phyloP scores from a whole-genome alignment of 2,329 filamentous ascomycete genomes.

The Chaetothyriales sp. region DNA sequence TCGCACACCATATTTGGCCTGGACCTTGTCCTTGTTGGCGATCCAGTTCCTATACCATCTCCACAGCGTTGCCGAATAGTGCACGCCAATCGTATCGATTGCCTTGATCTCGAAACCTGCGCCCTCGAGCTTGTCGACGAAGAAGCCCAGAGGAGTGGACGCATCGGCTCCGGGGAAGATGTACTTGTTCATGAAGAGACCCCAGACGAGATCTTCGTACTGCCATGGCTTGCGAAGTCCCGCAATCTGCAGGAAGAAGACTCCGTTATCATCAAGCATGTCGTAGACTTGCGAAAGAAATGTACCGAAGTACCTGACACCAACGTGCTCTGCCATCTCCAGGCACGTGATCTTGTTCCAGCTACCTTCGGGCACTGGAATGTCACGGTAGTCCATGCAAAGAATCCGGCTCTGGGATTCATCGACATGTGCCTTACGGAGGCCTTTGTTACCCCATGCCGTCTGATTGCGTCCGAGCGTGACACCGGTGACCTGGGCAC shows the following conservation, averaged over 20 bases:
- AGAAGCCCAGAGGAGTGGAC: slow-evolving; percentile 79
- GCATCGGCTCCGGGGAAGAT: slow-evolving; percentile 95
- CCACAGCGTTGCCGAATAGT: slow-evolving; percentile 95
- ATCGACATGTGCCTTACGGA: slow-evolving; percentile 66
- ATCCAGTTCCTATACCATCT: slow-evolving; percentile 99
- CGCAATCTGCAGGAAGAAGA: slow-evolving; percentile 91
- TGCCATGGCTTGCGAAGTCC: slow-evolving; percentile 92
- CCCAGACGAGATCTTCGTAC: slow-evolving; percentile 96
- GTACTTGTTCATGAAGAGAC: slow-evolving; percentile 99
- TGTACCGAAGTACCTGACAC: slow-evolving; percentile 68
- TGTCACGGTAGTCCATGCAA: slow-evolving; percentile 96
- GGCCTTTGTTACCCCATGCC: slow-evolving; percentile 84
- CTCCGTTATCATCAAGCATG: slow-evolving; percentile 92
- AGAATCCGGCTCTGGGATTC: slow-evolving; percentile 84
- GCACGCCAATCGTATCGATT: slow-evolving; percentile 85
- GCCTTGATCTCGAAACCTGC: slow-evolving; percentile 84
- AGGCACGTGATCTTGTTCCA: slow-evolving; percentile 96
- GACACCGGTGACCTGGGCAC: slow-evolving; percentile 71
- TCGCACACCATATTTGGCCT: slow-evolving; percentile 83
- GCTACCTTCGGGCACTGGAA: slow-evolving; percentile 59
- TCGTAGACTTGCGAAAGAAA: slow-evolving; percentile 82
- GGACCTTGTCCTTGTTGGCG: slow-evolving; percentile 79
- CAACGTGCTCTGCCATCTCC: slow-evolving; percentile 98
- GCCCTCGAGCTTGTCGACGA: slow-evolving; percentile 70
- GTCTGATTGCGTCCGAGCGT: slow-evolving; percentile 95